Conservation (phyloP, 345 rosid species). For the Cardamine resedifolia region DNA sequence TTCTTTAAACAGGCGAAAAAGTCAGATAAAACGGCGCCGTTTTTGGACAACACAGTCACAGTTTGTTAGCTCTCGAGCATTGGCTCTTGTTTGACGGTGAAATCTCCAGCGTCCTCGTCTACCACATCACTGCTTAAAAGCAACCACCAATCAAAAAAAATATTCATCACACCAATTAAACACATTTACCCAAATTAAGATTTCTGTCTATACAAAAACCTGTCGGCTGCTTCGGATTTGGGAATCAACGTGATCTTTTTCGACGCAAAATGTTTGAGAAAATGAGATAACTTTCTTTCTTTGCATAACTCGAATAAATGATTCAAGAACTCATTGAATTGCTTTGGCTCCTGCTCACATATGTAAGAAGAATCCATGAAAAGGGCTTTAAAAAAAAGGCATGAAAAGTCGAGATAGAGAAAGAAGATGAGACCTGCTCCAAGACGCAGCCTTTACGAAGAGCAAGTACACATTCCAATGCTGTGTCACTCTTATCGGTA, state of each 20-base stretch:
- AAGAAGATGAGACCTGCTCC: slow-evolving; percentile 63
- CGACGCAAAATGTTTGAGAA: slow-evolving; percentile 50
- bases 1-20: neutral
- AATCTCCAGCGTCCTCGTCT: slow-evolving; percentile 58
- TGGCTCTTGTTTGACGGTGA: slow-evolving; percentile 45
- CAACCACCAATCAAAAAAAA: slow-evolving; percentile 1
- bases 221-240: slow-evolving; percentile 82
- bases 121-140: slow-evolving; percentile 55
- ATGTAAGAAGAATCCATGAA: neutral
- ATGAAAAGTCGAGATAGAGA: slow-evolving; percentile 3
- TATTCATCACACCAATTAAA: neutral
- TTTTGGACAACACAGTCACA: neutral
- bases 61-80: slow-evolving; percentile 32
- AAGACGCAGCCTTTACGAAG: slow-evolving; percentile 84
- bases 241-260: slow-evolving; percentile 59
- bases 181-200: neutral
- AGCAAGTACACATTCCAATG: slow-evolving; percentile 59
- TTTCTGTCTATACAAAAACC: slow-evolving; percentile 40
- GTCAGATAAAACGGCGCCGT: neutral
- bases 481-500: slow-evolving; percentile 48
- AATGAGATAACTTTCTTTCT: slow-evolving; percentile 41
- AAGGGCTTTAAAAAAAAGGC: neutral
- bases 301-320: slow-evolving; percentile 43
- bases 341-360: slow-evolving; percentile 71
- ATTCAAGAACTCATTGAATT: slow-evolving; percentile 64